A percentile compares a stretch with the other conserved stretches of the same genome.
These are phyloP conservation scores for Desmodesmus armatus DNA, from an alignment of 139 green algal species.

Conservation along the genomic window DNA sequence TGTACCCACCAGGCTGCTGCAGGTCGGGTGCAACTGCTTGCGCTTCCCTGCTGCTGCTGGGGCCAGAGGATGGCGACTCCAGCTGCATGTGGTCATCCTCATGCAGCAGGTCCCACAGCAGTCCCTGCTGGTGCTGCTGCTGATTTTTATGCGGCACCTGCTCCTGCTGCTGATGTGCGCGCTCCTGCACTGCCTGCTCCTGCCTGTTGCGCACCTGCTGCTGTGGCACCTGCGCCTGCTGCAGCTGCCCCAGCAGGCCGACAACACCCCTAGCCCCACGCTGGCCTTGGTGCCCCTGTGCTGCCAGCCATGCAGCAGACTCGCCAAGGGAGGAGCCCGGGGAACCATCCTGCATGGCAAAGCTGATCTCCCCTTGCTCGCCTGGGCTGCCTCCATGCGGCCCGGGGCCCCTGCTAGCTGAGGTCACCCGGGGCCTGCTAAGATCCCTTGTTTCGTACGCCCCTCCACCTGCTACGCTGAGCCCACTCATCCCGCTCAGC, in stretches of 20 bases:
- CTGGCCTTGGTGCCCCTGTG: not conserved
- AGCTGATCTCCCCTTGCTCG: slow-evolving; percentile 4
- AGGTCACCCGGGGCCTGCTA: no score
- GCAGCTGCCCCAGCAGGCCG: no score
- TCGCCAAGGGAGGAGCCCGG: no score
- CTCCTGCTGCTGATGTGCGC: not conserved
- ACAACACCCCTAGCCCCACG: no score
- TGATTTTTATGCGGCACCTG: not conserved
- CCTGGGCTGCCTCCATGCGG: no score
- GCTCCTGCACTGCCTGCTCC: no score
- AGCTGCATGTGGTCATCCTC: not conserved
- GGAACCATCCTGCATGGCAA: no score
- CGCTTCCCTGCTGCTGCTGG: not conserved
- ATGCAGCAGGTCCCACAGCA: not conserved
- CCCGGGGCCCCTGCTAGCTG: no score
- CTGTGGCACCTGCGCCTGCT: no score
- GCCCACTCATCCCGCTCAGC: not conserved
- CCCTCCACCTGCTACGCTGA: not conserved
- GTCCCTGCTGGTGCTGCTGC: slow-evolving; percentile 15
- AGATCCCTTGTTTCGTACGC: not conserved
- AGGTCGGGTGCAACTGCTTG: slow-evolving; percentile 6
- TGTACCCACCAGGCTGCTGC: no score
- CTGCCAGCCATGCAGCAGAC: no score
- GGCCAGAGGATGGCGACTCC: no score
- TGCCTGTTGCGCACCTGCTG: not conserved